Conservation (phyloP, 2,329 filamentous ascomycete genomes). For the Acrodontium crateriforme region DNA sequence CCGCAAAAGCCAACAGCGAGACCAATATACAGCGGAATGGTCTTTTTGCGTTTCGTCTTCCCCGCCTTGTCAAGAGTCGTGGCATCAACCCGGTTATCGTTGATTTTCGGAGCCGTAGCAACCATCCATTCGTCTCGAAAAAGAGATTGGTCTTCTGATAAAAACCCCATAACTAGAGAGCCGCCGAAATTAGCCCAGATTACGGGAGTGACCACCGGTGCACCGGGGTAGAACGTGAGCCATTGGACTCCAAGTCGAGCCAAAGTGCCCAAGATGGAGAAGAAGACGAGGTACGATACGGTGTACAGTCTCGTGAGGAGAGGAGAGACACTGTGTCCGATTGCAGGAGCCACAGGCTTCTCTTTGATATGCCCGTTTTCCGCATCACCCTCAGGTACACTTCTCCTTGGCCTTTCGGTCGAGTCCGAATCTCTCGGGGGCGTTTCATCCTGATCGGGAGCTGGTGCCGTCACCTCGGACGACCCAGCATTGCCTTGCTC, state of each 20-base stretch:
- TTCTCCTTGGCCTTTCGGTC: no score
- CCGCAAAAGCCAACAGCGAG: slow-evolving; percentile 80
- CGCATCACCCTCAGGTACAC: slow-evolving; percentile 3
- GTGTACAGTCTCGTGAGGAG: slow-evolving; percentile 41
- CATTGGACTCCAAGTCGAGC: slow-evolving; percentile 68
- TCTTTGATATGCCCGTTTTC: slow-evolving; percentile 4
- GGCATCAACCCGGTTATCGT: background rate
- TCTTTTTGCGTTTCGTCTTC: slow-evolving; percentile 54
- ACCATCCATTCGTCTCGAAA: slow-evolving; percentile 53
- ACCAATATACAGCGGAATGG: slow-evolving; percentile 76
- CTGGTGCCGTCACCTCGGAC: slow-evolving; percentile 8
- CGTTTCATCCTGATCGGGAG: slow-evolving; percentile 12
- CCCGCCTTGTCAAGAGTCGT: slow-evolving; percentile 14
- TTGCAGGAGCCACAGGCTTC: slow-evolving; percentile 2
- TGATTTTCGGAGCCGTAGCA: slow-evolving; percentile 24
- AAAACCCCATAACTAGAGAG: slow-evolving; percentile 71
- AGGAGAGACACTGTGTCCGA: slow-evolving; percentile 12
- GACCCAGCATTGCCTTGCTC: no score
- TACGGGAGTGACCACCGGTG: slow-evolving; percentile 58
- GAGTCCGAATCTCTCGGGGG: no score
- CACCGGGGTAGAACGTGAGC: slow-evolving; percentile 64
- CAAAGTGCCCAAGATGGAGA: slow-evolving; percentile 72
- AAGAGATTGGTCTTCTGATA: slow-evolving; percentile 62
- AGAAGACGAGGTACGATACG: slow-evolving; percentile 70
- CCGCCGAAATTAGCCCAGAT: slow-evolving; percentile 84